Percentiles rank a stretch among this genome's conserved stretches.
These are phyloP conservation scores for Exophiala calicioides DNA, from an alignment of 2,329 filamentous ascomycete species.

Conservation along the genomic window DNA sequence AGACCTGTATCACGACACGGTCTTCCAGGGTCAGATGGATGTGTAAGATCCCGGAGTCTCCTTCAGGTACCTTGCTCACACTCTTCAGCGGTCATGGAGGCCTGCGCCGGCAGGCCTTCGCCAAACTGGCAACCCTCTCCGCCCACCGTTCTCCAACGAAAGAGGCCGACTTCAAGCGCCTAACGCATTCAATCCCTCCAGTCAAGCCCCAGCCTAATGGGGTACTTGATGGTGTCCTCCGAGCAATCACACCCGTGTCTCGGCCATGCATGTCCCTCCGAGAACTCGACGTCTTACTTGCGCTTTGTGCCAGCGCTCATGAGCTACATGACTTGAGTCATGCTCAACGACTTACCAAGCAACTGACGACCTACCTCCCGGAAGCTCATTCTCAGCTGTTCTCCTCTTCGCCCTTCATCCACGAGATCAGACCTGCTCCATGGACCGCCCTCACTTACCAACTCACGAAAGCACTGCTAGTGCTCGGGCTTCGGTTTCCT, in stretches of 20 bases:
- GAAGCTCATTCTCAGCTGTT: conserved; percentile 81
- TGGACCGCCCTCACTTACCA: conserved; percentile 81
- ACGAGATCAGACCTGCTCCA: conserved; percentile 80
- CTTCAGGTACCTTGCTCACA: conserved; percentile 8
- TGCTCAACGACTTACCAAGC: conserved; percentile 74
- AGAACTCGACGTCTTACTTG: conserved; percentile 88
- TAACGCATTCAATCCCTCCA: conserved; percentile 37
- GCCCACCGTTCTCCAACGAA: conserved; percentile 35
- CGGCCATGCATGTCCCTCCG: conserved; percentile 62
- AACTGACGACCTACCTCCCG: conserved; percentile 80
- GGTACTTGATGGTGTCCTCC: conserved; percentile 40
- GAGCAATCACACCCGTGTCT: conserved; percentile 40
- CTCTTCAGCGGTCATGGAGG: conserved; percentile 20
- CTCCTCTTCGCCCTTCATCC: conserved; percentile 76
- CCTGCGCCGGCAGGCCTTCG: conserved; percentile 45
- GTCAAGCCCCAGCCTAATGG: conserved; percentile 33
- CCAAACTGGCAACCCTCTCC: conserved; percentile 46
- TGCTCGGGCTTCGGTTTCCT: conserved; percentile 72
- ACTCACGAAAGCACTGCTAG: conserved; percentile 78
- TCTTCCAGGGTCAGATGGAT: conserved; percentile 20
- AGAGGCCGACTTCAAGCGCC: conserved; percentile 40
- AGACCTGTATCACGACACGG: conserved; percentile 8
- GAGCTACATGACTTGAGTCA: conserved; percentile 69
- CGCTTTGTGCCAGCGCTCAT: conserved; percentile 86
- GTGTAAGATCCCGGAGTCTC: conserved; percentile 12